Conservation (phyloP, 257 asterid genomes). For the Solanum piurae region DNA sequence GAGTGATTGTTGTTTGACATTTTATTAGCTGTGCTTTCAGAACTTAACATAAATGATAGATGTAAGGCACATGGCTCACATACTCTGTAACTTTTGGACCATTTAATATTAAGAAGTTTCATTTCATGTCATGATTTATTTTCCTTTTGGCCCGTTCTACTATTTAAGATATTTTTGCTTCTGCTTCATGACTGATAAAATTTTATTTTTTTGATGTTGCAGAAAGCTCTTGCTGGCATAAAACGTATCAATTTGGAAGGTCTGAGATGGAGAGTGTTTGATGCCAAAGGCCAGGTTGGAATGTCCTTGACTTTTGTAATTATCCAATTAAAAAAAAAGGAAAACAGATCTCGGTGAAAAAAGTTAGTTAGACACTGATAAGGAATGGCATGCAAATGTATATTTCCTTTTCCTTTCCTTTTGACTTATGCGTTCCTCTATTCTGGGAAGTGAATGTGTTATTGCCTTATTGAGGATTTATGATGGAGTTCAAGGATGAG, state of each 20-base stretch:
- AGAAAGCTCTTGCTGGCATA: slow-evolving; percentile 90
- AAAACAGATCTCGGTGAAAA: neutral
- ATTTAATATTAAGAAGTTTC: neutral
- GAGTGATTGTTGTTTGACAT: neutral
- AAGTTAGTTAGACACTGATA: neutral
- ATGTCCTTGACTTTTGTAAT: neutral
- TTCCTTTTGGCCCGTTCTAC: neutral
- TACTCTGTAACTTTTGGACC: neutral
- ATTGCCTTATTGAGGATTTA: neutral
- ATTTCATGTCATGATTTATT: neutral
- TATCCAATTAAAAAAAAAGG: neutral
- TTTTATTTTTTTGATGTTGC: slow-evolving; percentile 10
- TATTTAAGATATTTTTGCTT: neutral
- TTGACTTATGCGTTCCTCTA: neutral
- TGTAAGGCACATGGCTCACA: neutral
- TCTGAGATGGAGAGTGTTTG: slow-evolving; percentile 87
- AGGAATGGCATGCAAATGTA: neutral
- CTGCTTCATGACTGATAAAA: neutral
- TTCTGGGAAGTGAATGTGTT: neutral
- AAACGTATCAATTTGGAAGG: slow-evolving; percentile 80
- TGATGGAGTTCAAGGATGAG: neutral
- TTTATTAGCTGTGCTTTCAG: neutral
- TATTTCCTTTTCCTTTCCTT: neutral
- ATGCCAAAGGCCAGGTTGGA: slow-evolving; percentile 90
- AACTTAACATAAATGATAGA: neutral